Base-by-base conservation (phyloP, 176 grass and related monocot species). In the Rhynchospora pubera region DNA sequence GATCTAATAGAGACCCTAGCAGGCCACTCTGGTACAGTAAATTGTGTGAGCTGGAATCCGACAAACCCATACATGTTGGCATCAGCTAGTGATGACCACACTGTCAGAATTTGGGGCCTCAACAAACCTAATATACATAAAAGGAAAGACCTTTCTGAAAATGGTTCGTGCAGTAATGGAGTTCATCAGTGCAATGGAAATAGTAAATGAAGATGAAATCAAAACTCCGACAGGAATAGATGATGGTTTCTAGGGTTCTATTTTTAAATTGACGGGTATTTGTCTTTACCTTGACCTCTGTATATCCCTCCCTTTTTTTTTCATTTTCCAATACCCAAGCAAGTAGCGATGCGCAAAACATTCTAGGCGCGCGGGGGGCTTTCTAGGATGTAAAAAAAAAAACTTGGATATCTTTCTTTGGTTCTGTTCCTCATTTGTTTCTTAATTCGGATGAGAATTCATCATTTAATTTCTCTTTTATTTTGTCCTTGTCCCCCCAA, bases 31-130 rank as follows among this genome's bases (percentile, higher is more conserved):
- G 94, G 91, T 51, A 68, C 89, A 11, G 94, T 97, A 57, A 97
- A 97, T 84, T 92, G 89, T 12, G 94, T 97, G 48, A 94, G 94
- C 65, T 97, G 94, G 94, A 97, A 94, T 68, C 94, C 94, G 24
- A 72, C 44, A 6, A 94, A 97, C 73, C 94, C 91, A 3, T 90
- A 94, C 71, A 94, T 97, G 94, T 89, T 97, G 0, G 94, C 94
- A 39, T 97, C 94, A 5, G 91, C 88, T 10, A 94, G 94, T 0
- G 94, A 92, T 9, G 94, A 97, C 70, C 86, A 85, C 48, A 97
- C 91, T 8, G 88, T 97, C 62, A 89, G 90, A 58, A 90, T 97
- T 67, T 97, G 94, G 94, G 94, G 94, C 66, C 15, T 82, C 60
- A 91, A 83, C 82, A 92, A 88, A 80, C 77, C 66, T 44, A 82